Conservation (phyloP, 2,329 filamentous ascomycete species). For the Pseudofabraea citricarpa region DNA sequence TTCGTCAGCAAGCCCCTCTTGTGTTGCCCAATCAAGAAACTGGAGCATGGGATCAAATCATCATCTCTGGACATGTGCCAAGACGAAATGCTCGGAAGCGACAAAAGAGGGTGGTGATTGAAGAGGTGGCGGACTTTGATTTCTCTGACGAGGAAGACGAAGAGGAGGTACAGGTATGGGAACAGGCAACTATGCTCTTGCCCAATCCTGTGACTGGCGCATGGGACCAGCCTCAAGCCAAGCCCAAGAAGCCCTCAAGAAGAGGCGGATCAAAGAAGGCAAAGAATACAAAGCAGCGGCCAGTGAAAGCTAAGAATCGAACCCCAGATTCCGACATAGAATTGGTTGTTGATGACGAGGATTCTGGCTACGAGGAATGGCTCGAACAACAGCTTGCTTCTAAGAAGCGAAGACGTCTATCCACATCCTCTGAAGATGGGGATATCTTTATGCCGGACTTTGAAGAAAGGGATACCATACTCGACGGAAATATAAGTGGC, state of each 20-base stretch:
- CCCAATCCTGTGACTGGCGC: constrained; percentile 22
- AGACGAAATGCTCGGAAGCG: not conserved
- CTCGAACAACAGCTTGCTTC: not conserved
- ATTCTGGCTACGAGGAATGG: not conserved
- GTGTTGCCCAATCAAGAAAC: constrained; percentile 1
- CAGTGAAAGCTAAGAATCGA: not conserved
- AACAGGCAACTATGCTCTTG: constrained; percentile 9
- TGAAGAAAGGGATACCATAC: not conserved
- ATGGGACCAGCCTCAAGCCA: constrained; percentile 14
- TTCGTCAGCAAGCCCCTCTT: constrained; percentile 3
- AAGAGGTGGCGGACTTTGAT: not conserved
- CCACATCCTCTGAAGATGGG: not conserved
- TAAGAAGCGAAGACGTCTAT: not conserved
- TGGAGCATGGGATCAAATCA: constrained; percentile 3
- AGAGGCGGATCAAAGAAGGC: constrained; percentile 1
- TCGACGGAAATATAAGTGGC: not conserved
- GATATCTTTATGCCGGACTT: not conserved
- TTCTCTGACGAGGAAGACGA: not conserved
- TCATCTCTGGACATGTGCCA: not conserved
- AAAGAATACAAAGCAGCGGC: not conserved
- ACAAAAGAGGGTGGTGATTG: not conserved
- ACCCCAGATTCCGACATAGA: not conserved
- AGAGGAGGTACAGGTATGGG: constrained; percentile 11
- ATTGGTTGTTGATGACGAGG: not conserved
- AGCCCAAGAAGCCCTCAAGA: not conserved